Percentiles rank a stretch among this genome's conserved stretches.
Conservation (phyloP, 805 yeast species). For the Cyberlindnera xylosilytica region DNA sequence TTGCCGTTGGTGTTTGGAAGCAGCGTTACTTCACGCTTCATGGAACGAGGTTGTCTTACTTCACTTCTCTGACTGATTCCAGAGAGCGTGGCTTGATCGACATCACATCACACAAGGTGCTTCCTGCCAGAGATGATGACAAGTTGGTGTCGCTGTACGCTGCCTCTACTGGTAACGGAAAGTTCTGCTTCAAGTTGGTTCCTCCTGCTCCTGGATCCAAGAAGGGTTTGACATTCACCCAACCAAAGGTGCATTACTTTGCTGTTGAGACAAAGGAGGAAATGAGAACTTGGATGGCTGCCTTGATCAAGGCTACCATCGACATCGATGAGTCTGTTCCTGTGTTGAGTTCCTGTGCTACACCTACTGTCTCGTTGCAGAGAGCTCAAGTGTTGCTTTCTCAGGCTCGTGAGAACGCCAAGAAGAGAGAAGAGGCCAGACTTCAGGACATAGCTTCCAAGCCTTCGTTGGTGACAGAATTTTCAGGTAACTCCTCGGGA, state of each 20-base stretch:
- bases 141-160: slow-evolving; percentile 84
- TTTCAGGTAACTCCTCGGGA: slow-evolving; percentile 31
- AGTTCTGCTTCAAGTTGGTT: slow-evolving; percentile 84
- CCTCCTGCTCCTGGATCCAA: slow-evolving; percentile 98
- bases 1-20: slow-evolving; percentile 88
- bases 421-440: slow-evolving; percentile 44
- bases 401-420: slow-evolving; percentile 75
- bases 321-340: slow-evolving; percentile 93
- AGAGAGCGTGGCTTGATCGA: slow-evolving; percentile 92
- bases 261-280: slow-evolving; percentile 91
- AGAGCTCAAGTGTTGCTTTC: slow-evolving; percentile 85
- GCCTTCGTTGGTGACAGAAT: slow-evolving; percentile 17
- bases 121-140: slow-evolving; percentile 82
- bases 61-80: slow-evolving; percentile 70
- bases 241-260: slow-evolving; percentile 92
- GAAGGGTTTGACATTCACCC: slow-evolving; percentile 93
- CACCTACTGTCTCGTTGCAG: slow-evolving; percentile 89
- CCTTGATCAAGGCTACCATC: slow-evolving; percentile 91
- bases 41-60: slow-evolving; percentile 91
- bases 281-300: slow-evolving; percentile 93
- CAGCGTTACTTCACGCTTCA: slow-evolving; percentile 80
- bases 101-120: slow-evolving; percentile 89
- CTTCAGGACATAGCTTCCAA: slow-evolving; percentile 23
- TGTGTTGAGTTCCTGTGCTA: slow-evolving; percentile 85
- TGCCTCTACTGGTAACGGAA: slow-evolving; percentile 90